Base-by-base conservation (phyloP, 2,329 filamentous ascomycete species). In the Stachybotrys chartarum region DNA sequence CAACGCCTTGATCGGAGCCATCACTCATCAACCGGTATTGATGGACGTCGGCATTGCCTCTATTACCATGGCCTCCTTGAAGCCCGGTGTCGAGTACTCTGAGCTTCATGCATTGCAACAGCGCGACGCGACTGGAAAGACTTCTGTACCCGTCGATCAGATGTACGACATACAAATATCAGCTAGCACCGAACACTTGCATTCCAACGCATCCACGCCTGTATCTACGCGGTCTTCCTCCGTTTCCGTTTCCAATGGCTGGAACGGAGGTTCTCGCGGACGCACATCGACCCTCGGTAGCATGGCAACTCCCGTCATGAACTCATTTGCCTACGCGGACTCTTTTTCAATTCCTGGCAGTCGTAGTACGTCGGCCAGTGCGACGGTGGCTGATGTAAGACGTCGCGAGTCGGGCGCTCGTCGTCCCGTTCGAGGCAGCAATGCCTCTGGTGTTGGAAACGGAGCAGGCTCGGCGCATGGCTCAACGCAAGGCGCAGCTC, bases 31-130 rank as follows among this genome's bases (percentile, higher is more conserved):
- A 65, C 93, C 94, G 0, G 91, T 96, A 0, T 79, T 99, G 14
- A 84, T 96, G 65, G 92, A 97, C 66, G 88, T 97, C 16, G 87
- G 87, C 31, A 89, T 96, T 73, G 90, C 93, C 1, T 96, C 92
- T 4, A 78, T 99, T 51, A 97, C 93, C 1, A 88, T 97, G 85
- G 93, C 93, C 5, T 80, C 86, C 16, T 80, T 85, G 52, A 86
- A 85, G 57, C 71, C 75, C 0, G 70, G 68, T 32, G 65, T 73
- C 7, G 73, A 76, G 50, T 74, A 73, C 30, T 64, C 69, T 10
- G 55, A 64, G 44, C 70, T 66, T 51, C 71, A 66, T 44, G 57
- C 70, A 35, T 57, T 66, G 35, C 65, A 62, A 5, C 60, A 59
- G 11, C 55, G 55, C 4, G 61, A 66, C 12, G 60, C 64, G 48